Evolutionary conservation across 257 asterid genomes (phyloP).

Genomic region (Eustoma russellianum): DNA sequence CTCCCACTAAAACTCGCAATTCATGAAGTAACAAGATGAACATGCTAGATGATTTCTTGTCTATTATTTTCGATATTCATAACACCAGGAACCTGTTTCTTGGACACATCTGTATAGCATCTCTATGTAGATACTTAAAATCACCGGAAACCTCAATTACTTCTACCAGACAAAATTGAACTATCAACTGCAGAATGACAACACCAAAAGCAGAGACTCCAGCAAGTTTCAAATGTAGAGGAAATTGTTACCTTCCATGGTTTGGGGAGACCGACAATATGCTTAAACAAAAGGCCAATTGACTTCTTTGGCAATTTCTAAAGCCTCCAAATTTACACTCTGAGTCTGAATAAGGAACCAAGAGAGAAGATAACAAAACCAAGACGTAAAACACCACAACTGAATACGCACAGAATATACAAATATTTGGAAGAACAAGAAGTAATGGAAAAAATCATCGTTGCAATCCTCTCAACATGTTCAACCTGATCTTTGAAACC

Average conservation of each 20-base stretch:
- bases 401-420: neutral
- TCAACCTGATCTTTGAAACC: constrained; percentile 46
- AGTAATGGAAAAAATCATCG: constrained; percentile 60
- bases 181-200: neutral
- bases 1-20: too few relatives aligned
- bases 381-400: constrained; percentile 3
- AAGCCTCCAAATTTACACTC: constrained; percentile 54
- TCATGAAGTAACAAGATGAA: too few relatives aligned
- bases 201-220: too few relatives aligned
- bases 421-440: constrained; percentile 65
- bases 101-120: too few relatives aligned
- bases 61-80: too few relatives aligned
- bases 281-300: constrained; percentile 69
- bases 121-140: too few relatives aligned
- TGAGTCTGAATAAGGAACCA: constrained; percentile 39
- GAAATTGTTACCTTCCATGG: constrained; percentile 42
- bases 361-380: constrained; percentile 11
- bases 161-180: neutral
- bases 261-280: constrained; percentile 32
- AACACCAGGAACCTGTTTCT: too few relatives aligned
- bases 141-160: too few relatives aligned
- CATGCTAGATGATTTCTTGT: too few relatives aligned
- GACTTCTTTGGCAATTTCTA: constrained; percentile 60
- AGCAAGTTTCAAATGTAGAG: neutral
- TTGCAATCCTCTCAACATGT: constrained; percentile 38